Evolutionary conservation across 352 stramenopile species (phyloP).

Genomic region (Hyaloperonospora arabidopsidis): DNA sequence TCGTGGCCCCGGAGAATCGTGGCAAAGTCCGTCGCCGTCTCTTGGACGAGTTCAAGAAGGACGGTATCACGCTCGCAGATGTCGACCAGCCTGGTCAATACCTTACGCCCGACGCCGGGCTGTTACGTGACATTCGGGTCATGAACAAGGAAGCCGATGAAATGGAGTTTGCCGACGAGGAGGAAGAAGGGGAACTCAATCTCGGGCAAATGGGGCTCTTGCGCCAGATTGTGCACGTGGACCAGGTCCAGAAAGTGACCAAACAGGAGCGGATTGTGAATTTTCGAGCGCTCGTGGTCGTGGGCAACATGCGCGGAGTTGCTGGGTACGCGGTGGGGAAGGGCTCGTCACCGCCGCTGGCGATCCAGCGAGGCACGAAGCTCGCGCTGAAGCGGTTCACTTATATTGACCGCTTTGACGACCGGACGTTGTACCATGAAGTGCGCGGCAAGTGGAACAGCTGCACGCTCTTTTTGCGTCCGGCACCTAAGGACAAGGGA

Average conservation of each 20-base stretch:
- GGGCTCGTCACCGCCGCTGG: slow-evolving; percentile 77
- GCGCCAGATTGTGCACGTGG: slow-evolving; percentile 76
- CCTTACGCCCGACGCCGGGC: slow-evolving; percentile 47
- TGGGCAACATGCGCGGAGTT: slow-evolving; percentile 90
- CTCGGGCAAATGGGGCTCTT: slow-evolving; percentile 58
- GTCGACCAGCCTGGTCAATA: slow-evolving; percentile 36
- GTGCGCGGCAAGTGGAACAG: slow-evolving; percentile 93
- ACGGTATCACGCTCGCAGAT: slow-evolving; percentile 54
- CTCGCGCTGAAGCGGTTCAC: slow-evolving; percentile 91
- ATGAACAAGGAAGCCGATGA: slow-evolving; percentile 68
- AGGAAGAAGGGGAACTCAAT: slow-evolving; percentile 58
- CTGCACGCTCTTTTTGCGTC: slow-evolving; percentile 86
- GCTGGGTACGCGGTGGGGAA: slow-evolving; percentile 92
- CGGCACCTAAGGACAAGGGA: slow-evolving; percentile 61
- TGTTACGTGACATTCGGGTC: slow-evolving; percentile 55
- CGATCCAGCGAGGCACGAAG: slow-evolving; percentile 84
- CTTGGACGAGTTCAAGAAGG: slow-evolving; percentile 75
- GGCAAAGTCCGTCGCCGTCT: slow-evolving; percentile 69
- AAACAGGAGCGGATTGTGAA: slow-evolving; percentile 88
- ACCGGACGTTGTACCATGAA: slow-evolving; percentile 87
- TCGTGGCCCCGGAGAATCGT: slow-evolving; percentile 61
- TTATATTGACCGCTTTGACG: slow-evolving; percentile 92
- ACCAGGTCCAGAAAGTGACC: slow-evolving; percentile 85
- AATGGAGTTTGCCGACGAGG: slow-evolving; percentile 58
- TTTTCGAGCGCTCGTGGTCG: slow-evolving; percentile 89